Conservation (phyloP, 768 basidiomycete genomes). For the Leccinellum luteum region DNA sequence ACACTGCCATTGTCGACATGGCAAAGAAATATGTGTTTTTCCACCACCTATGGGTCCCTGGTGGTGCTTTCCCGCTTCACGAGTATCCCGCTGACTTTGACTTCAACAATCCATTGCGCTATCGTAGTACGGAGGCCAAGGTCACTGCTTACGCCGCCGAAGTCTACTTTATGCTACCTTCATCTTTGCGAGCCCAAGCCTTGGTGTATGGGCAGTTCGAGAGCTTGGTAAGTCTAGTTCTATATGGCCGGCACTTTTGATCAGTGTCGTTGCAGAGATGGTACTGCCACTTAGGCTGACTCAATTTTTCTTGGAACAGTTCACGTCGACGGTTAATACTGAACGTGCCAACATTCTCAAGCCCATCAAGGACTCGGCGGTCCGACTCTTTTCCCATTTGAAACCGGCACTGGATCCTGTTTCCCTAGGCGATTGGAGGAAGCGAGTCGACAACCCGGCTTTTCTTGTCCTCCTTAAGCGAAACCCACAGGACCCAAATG, state of each 20-base stretch:
- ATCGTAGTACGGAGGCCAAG: background rate
- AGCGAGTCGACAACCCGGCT: background rate
- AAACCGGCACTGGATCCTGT: background rate
- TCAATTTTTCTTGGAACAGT: background rate
- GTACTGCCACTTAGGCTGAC: too few species aligned
- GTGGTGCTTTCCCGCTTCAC: background rate
- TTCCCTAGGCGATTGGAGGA: background rate
- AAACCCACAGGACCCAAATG: background rate
- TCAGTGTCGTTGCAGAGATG: background rate
- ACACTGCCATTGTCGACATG: background rate
- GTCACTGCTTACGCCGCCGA: background rate
- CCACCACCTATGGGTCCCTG: background rate
- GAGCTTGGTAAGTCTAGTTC: background rate
- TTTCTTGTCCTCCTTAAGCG: background rate
- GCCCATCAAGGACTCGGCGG: background rate
- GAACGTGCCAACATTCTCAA: background rate
- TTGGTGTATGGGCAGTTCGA: too few species aligned
- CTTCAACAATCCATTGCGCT: background rate
- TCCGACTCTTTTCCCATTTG: background rate
- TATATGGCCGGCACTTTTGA: background rate
- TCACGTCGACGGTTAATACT: background rate
- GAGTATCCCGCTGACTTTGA: background rate
- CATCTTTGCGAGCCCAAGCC: too few species aligned
- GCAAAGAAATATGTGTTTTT: background rate
- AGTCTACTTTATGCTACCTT: background rate